phyloP scores from a whole-genome alignment of 768 basidiomycete genomes.

The Kwoniella mangroviensis region DNA sequence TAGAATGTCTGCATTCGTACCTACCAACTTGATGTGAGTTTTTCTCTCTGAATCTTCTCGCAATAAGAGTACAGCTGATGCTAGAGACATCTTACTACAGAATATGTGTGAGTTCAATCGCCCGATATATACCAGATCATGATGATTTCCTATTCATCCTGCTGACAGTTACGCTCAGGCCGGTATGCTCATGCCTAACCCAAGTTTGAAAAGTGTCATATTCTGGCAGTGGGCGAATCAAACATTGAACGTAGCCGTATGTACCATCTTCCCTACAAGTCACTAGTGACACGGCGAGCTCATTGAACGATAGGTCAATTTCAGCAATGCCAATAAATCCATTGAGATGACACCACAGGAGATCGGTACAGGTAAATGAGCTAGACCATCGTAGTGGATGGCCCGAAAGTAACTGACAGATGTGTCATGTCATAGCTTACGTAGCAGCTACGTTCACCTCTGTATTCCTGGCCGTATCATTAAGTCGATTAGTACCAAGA shows the following conservation, averaged over 20 bases:
- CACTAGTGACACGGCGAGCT: slow-evolving; percentile 4
- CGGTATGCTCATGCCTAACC: slow-evolving; percentile 61
- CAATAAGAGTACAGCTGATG: neutral
- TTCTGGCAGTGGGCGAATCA: slow-evolving; percentile 60
- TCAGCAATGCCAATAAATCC: slow-evolving; percentile 60
- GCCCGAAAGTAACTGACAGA: neutral
- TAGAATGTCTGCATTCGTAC: slow-evolving; percentile 60
- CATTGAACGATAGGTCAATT: slow-evolving; percentile 49
- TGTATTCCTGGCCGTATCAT: slow-evolving; percentile 58
- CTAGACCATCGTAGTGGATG: neutral
- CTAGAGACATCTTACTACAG: neutral
- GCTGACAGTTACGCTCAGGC: slow-evolving; percentile 36
- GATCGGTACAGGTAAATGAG: slow-evolving; percentile 54
- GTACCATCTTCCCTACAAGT: slow-evolving; percentile 12
- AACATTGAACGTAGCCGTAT: slow-evolving; percentile 57
- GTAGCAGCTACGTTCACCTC: slow-evolving; percentile 58
- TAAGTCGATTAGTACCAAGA: slow-evolving; percentile 57
- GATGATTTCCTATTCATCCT: no score
- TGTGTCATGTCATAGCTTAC: slow-evolving; percentile 51
- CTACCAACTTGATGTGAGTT: slow-evolving; percentile 59
- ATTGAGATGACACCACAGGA: slow-evolving; percentile 58
- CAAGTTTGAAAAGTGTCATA: slow-evolving; percentile 49
- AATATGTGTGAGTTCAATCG: slow-evolving; percentile 24
- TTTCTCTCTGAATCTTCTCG: neutral
- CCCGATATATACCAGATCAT: neutral